phyloP scores from a whole-genome alignment of 192 early-diverging fungal genomes.

The Podila clonocystis region DNA sequence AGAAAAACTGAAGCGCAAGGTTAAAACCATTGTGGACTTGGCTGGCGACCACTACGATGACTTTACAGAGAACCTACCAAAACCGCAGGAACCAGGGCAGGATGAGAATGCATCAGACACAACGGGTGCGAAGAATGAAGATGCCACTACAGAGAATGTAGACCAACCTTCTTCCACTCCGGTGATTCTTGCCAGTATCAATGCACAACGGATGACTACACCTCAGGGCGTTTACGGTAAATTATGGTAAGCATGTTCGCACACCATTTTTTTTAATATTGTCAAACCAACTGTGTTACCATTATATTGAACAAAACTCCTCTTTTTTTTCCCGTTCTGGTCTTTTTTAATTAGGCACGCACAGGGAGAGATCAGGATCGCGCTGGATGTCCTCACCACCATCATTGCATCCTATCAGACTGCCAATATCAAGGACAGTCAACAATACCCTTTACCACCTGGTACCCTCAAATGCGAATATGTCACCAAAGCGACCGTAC shows the following conservation, averaged over 20 bases:
- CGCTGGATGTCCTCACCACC: conserved; percentile 44
- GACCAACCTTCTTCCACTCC: not conserved
- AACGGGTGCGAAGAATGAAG: not conserved
- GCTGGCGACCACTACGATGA: conserved; percentile 42
- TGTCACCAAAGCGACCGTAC: conserved; percentile 7
- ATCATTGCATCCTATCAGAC: conserved; percentile 39
- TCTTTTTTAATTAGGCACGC: conserved; percentile 24
- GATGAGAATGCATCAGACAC: not conserved
- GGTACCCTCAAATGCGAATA: conserved; percentile 45
- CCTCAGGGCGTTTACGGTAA: conserved; percentile 44
- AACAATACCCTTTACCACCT: conserved; percentile 16
- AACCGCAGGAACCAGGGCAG: not conserved
- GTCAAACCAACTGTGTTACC: not conserved
- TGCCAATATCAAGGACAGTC: conserved; percentile 1
- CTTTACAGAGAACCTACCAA: conserved; percentile 30
- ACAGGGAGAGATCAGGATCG: conserved; percentile 46
- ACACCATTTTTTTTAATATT: not conserved
- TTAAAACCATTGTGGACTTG: conserved; percentile 25
- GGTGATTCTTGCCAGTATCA: conserved; percentile 4
- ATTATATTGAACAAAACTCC: not conserved
- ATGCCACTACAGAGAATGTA: not conserved
- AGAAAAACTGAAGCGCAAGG: conserved; percentile 48
- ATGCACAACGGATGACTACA: conserved; percentile 8
- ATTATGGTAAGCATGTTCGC: conserved; percentile 18
- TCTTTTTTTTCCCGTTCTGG: not conserved